Conservation (phyloP, 2,329 filamentous ascomycete genomes). For the Cladophialophora bantiana region DNA sequence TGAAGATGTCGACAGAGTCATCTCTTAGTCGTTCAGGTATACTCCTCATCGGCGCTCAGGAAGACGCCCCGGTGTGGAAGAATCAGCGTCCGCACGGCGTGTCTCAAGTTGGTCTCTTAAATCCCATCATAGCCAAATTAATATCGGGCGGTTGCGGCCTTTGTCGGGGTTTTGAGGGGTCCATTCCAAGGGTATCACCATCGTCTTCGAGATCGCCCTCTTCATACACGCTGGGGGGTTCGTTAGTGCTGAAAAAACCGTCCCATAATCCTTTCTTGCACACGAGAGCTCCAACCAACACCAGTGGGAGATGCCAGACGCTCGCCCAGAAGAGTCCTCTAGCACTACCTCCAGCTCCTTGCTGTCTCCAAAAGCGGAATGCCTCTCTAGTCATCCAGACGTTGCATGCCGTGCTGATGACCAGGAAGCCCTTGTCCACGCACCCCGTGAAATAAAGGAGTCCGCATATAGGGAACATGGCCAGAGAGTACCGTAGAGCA, state of each 20-base stretch:
- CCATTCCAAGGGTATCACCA: constrained; percentile 34
- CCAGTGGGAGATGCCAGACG: constrained; percentile 90
- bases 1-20: background rate
- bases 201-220: constrained; percentile 57
- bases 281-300: constrained; percentile 87
- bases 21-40: background rate
- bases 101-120: constrained; percentile 36
- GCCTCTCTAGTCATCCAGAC: constrained; percentile 84
- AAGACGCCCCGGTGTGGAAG: background rate
- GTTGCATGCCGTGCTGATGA: constrained; percentile 82
- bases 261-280: constrained; percentile 95
- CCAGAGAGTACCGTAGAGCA: constrained; percentile 82
- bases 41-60: background rate
- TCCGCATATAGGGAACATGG: constrained; percentile 85
- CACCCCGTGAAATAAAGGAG: constrained; percentile 79
- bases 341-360: constrained; percentile 81
- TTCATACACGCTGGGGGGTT: constrained; percentile 59
- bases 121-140: constrained; percentile 37
- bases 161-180: constrained; percentile 16
- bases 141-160: constrained; percentile 22
- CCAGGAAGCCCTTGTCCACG: constrained; percentile 84
- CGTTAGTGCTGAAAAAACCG: constrained; percentile 74
- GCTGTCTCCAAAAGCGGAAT: constrained; percentile 77
- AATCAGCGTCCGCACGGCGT: background rate
- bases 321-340: constrained; percentile 94